Base-by-base conservation (phyloP, 306 rosid genomes). In the Ochetophila trinervis region DNA sequence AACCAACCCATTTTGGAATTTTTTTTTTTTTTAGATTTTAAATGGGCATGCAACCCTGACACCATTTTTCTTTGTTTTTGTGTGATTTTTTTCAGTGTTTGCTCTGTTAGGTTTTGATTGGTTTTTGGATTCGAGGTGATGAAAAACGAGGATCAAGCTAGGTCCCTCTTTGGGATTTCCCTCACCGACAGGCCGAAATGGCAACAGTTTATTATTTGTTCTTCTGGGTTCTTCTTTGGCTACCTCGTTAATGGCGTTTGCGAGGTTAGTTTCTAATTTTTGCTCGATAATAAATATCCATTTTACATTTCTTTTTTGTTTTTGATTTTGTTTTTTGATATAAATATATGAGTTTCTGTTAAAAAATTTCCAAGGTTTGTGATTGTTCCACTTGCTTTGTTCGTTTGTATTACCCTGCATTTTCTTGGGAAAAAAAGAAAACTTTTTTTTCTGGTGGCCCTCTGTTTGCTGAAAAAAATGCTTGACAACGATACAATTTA, bases 191-290 rank as follows among this genome's bases (percentile, higher is more conserved):
- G 82, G 54, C 90, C 97, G 66, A 83, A 62, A 78, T 90, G 95
- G 91, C 82, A 87, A 6, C 95, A 90, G 76, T 87, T 87, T 69
- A 86, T 90, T 70, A 77, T 90, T 67, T 90, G 95, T 64, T 85
- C 97, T 22, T 86, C 87, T 62, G 97, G 97, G 48, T 81, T 84
- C 81, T 82, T 85, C 82, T 72, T 82, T 53, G 91, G 91, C 18
- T 85, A 85, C 78, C 85, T 82, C 22, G 82, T 80, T 50, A 85
- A 85, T 73, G 91, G 87, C 65, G 71, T 85, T 59, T 85, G 88
- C 42, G 91, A 85, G 86, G 91, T 85, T 65, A 44, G 72, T 68
- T 65, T 53, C 53, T 42, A 6, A 22, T 30, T 63, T 51, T 20
- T 21, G 13, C 32, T 35, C 6, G 16, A 18, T 52, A 21, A 2